A percentile compares a stretch with the other conserved stretches of the same genome.
These are phyloP conservation scores for Vitis hybrid DNA, from an alignment of 177 flowering plant species.

Conservation along the genomic window DNA sequence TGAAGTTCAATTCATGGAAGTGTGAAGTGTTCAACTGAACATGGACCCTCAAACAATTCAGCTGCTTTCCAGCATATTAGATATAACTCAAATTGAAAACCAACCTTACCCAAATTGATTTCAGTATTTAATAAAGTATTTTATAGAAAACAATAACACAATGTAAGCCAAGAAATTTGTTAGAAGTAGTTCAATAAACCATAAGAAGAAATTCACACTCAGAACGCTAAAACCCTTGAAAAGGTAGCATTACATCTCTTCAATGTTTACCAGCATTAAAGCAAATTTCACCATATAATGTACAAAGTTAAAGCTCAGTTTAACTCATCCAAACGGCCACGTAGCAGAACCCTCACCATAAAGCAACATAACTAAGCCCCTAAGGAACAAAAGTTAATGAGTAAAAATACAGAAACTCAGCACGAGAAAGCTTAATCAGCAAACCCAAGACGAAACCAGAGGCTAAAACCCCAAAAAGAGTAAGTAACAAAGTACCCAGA, in stretches of 20 bases:
- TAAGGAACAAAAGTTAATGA: neutral
- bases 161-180: too few relatives aligned
- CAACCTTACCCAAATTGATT: neutral
- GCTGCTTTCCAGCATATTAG: neutral
- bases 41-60: neutral
- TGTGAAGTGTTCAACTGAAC: neutral
- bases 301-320: neutral
- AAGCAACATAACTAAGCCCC: neutral
- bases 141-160: too few relatives aligned
- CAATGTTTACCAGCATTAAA: neutral
- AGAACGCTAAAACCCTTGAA: neutral
- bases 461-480: neutral
- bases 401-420: neutral
- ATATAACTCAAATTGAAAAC: neutral
- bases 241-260: neutral
- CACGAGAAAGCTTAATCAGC: neutral
- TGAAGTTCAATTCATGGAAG: too few relatives aligned
- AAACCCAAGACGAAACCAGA: constrained; percentile 1
- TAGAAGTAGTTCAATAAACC: too few relatives aligned
- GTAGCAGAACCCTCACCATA: neutral
- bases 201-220: neutral
- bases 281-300: neutral
- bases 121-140: too few relatives aligned
- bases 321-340: neutral
- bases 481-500: neutral